phyloP scores from a whole-genome alignment of 2,329 filamentous ascomycete genomes.

The Bipolaris gigantea region DNA sequence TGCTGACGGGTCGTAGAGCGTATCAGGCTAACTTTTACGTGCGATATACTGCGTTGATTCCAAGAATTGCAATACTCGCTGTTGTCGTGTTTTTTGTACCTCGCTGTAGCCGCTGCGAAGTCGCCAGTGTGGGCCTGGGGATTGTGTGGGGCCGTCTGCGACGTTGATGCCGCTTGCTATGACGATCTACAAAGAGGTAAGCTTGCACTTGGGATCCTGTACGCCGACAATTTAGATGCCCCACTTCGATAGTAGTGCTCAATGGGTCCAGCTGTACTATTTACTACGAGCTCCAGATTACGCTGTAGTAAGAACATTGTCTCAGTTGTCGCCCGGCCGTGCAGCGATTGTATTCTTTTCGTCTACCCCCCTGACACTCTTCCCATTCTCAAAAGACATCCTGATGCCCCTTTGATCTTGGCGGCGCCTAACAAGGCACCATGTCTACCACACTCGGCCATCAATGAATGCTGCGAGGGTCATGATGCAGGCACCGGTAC shows the following conservation, averaged over 20 bases:
- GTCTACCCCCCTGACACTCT: conserved; percentile 26
- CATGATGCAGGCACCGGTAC: conserved; percentile 16
- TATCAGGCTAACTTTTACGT: too few relatives aligned
- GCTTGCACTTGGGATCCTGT: too few relatives aligned
- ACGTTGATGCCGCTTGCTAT: conserved; percentile 38
- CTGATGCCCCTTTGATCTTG: conserved; percentile 50
- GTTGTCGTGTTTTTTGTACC: too few relatives aligned
- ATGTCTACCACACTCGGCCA: conserved; percentile 51
- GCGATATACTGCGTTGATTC: too few relatives aligned
- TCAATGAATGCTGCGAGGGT: conserved; percentile 39
- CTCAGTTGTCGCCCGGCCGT: conserved; percentile 41
- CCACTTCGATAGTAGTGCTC: conserved; percentile 24
- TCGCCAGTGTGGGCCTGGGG: too few relatives aligned
- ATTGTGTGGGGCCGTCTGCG: conserved; percentile 8
- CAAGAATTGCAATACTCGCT: too few relatives aligned
- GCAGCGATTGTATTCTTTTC: conserved; percentile 31
- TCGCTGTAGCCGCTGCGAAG: too few relatives aligned
- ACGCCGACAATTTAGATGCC: neutral
- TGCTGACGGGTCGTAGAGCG: too few relatives aligned
- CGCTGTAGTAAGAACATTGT: conserved; percentile 28
- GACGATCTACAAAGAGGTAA: conserved; percentile 26
- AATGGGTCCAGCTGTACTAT: conserved; percentile 36
- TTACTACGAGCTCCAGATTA: conserved; percentile 20
- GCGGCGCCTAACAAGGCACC: conserved; percentile 43
- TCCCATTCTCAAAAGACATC: conserved; percentile 44